Conservation (phyloP, 768 basidiomycete genomes). For the Mycena amicta region DNA sequence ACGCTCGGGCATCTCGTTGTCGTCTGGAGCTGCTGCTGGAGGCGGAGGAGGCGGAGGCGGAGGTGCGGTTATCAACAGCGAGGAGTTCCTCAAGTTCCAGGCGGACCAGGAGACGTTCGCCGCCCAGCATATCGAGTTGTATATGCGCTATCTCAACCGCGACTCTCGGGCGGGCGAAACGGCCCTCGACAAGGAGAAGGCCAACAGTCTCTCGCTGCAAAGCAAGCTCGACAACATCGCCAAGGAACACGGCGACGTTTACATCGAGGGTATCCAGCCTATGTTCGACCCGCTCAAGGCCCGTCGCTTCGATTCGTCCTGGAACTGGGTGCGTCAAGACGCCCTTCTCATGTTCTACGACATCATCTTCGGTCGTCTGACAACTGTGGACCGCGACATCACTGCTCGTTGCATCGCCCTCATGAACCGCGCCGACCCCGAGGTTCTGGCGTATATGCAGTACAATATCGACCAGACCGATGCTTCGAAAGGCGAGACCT, state of each 20-base stretch:
- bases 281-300: conserved; percentile 95
- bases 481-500: conserved; percentile 83
- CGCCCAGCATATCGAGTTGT: conserved; percentile 90
- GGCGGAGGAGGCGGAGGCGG: conserved; percentile 63
- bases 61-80: conserved; percentile 95
- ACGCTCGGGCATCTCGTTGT: conserved; percentile 83
- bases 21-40: conserved; percentile 64
- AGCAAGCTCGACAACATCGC: conserved; percentile 85
- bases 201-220: conserved; percentile 71
- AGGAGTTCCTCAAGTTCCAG: conserved; percentile 97
- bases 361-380: conserved; percentile 94
- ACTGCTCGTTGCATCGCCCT: conserved; percentile 96
- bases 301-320: conserved; percentile 96
- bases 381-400: conserved; percentile 93
- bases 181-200: conserved; percentile 85
- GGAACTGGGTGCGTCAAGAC: conserved; percentile 99
- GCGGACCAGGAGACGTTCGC: conserved; percentile 91
- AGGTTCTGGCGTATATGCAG: conserved; percentile 92
- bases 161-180: conserved; percentile 94
- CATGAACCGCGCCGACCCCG: conserved; percentile 95
- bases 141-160: conserved; percentile 94
- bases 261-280: conserved; percentile 94
- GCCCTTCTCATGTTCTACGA: conserved; percentile 97
- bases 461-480: conserved; percentile 88
- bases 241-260: conserved; percentile 90